A percentile compares a stretch with the other conserved stretches of the same genome.
Evolutionary conservation across 306 rosid species (phyloP).

Genomic region (Ammopiptanthus mongolicus): DNA sequence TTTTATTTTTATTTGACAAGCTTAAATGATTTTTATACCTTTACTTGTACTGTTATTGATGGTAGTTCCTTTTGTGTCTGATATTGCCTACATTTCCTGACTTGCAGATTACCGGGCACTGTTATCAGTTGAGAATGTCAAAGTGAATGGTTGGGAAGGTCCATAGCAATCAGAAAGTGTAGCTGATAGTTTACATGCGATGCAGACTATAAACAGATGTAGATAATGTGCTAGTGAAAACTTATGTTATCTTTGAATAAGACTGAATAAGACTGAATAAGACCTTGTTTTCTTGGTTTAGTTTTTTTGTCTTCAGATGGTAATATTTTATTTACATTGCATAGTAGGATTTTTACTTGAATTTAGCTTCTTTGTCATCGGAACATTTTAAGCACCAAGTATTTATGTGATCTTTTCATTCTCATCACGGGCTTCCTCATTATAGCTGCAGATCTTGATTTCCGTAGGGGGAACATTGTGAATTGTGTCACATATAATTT

Average conservation of each 20-base stretch:
- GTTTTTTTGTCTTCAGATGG: constrained; percentile 10
- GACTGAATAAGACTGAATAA: neutral
- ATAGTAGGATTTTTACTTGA: constrained; percentile 8
- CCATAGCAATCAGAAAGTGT: constrained; percentile 17
- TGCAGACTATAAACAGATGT: constrained; percentile 35
- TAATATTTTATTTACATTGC: constrained; percentile 17
- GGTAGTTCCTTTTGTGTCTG: constrained; percentile 10
- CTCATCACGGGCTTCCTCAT: neutral
- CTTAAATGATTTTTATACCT: neutral
- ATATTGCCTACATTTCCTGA: constrained; percentile 9
- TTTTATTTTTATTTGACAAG: neutral
- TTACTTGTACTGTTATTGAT: neutral
- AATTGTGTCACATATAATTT: neutral
- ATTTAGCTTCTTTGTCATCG: constrained; percentile 1
- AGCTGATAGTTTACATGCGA: constrained; percentile 35
- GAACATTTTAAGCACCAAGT: neutral
- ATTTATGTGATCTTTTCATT: constrained; percentile 6
- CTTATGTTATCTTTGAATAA: constrained; percentile 18
- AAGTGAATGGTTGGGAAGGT: constrained; percentile 21
- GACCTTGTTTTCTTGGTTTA: constrained; percentile 9
- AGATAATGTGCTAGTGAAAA: constrained; percentile 29
- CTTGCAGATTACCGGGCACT: constrained; percentile 24
- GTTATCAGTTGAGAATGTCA: constrained; percentile 5
- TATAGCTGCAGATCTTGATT: neutral
- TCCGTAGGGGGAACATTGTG: neutral